Evolutionary conservation across 306 rosid genomes (phyloP), one percentile per base, ranked within the genome.

Genomic region (Astragalus membranaceus): DNA sequence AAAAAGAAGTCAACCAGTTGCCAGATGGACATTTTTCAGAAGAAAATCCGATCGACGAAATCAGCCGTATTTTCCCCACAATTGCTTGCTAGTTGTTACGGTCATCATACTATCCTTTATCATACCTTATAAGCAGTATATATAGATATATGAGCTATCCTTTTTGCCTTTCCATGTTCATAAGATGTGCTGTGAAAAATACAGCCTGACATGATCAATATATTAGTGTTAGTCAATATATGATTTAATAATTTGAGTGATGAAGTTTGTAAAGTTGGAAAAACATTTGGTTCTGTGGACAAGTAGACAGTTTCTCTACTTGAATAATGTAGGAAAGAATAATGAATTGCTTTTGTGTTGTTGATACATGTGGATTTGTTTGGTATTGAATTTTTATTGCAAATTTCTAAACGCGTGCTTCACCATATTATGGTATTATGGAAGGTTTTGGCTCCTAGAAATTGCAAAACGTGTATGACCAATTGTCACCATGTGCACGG

Each of bases 121-220:
- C 6, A 5, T 37, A 73, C 61, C 13, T 47, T 72, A 61, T 23
- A 48, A 48, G 66, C 2, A 69, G 70, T 49, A 70, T 49, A 56
- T 61, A 80, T 51, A 77, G 64, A 70, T 49, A 56, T 53, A 80
- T 51, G 80, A 70, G 80, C 9, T 74, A 39, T 69, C 59, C 10
- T 70, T 75, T 75, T 79, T 60, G 58, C 7, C 65, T 64, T 55
- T 48, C 67, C 75, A 47, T 56, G 39, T 73, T 61, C 39, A 61
- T 68, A 67, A 79, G 39, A 35, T 73, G 72, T 2, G 69, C 72
- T 79, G 76, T 12, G 85, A 72, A 57, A 69, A 63, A 63, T 41
- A 63, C 80, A 36, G 78, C 72, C 80, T 2, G 36, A 50, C 64
- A 16, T 35, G 13, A 74, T 51, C 26, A 15, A n/a, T 49, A 69